phyloP scores from a whole-genome alignment of 441 rosid genomes.

The Gossypium schwendimanii region DNA sequence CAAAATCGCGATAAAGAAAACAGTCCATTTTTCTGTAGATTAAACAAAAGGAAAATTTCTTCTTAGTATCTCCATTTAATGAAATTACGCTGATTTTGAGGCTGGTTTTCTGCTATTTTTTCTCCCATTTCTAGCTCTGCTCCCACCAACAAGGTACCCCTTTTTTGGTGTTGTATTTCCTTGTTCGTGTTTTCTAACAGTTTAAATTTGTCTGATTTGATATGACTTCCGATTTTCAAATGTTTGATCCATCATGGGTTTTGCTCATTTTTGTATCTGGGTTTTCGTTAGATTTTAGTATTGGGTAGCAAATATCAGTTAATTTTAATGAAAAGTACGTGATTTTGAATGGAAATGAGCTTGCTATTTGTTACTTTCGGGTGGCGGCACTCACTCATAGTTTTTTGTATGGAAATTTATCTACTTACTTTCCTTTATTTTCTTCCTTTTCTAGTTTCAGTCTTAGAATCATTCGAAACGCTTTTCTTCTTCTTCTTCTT shows the following conservation, averaged over 20 bases:
- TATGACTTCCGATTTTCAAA: background rate
- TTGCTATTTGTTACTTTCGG: background rate
- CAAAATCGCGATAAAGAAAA: background rate
- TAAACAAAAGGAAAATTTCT: background rate
- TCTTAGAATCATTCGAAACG: slow-evolving; percentile 4
- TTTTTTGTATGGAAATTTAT: slow-evolving; percentile 2
- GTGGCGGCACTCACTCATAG: slow-evolving; percentile 3
- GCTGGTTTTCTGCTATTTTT: slow-evolving; percentile 3
- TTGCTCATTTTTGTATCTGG: background rate
- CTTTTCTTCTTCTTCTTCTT: background rate
- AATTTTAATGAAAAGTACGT: slow-evolving; percentile 1
- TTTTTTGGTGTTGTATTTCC: background rate
- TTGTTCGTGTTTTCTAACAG: background rate
- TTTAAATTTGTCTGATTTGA: slow-evolving; percentile 19
- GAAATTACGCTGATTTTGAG: slow-evolving; percentile 20
- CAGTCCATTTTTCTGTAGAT: background rate
- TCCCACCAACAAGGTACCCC: slow-evolving; percentile 19
- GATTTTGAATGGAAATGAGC: slow-evolving; percentile 15
- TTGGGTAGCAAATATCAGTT: slow-evolving; percentile 12
- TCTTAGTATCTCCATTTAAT: background rate
- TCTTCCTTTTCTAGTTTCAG: slow-evolving; percentile 11
- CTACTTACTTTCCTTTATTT: slow-evolving; percentile 7
- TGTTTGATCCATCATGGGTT: slow-evolving; percentile 23
- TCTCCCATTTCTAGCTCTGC: background rate
- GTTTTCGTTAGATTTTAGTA: slow-evolving; percentile 10